Conservation (phyloP, 169 alveolate genomes). For the Plasmodium berghei region DNA sequence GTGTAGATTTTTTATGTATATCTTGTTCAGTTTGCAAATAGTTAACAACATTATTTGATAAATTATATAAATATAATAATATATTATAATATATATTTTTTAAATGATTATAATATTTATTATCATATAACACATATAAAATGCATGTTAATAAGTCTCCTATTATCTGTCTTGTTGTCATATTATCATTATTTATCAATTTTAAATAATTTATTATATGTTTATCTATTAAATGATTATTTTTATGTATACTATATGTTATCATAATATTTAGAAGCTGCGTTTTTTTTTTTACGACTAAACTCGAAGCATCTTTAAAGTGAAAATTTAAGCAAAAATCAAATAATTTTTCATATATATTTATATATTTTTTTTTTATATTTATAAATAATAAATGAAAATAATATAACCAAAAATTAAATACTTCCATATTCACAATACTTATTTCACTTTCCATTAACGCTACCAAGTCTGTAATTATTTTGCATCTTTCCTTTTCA, state of each 20-base stretch:
- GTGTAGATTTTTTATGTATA: conserved; percentile 39
- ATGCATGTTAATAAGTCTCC: conserved; percentile 43
- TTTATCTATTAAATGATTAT: conserved; percentile 35
- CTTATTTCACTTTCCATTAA: conserved; percentile 61
- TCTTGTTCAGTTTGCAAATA: conserved; percentile 33
- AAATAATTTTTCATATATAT: conserved; percentile 43
- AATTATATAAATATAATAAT: conserved; percentile 35
- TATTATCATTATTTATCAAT: conserved; percentile 59
- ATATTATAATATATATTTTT: conserved; percentile 44
- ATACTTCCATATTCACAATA: conserved; percentile 67
- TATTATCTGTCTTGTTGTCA: conserved; percentile 49
- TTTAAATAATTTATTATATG: conserved; percentile 31
- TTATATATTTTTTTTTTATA: conserved; percentile 63
- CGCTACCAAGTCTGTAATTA: conserved; percentile 4
- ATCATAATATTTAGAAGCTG: conserved; percentile 58
- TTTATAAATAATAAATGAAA: conserved; percentile 64
- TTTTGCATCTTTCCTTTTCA: conserved; percentile 15
- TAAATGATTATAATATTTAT: conserved; percentile 46
- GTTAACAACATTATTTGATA: conserved; percentile 13
- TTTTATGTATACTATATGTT: conserved; percentile 64
- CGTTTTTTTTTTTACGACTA: conserved; percentile 54
- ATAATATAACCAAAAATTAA: conserved; percentile 57
- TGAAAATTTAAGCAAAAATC: conserved; percentile 47
- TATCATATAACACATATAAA: conserved; percentile 44
- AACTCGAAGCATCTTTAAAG: conserved; percentile 55